phyloP scores from a whole-genome alignment of 2,329 filamentous ascomycete genomes.

The Eurotiales sp. region DNA sequence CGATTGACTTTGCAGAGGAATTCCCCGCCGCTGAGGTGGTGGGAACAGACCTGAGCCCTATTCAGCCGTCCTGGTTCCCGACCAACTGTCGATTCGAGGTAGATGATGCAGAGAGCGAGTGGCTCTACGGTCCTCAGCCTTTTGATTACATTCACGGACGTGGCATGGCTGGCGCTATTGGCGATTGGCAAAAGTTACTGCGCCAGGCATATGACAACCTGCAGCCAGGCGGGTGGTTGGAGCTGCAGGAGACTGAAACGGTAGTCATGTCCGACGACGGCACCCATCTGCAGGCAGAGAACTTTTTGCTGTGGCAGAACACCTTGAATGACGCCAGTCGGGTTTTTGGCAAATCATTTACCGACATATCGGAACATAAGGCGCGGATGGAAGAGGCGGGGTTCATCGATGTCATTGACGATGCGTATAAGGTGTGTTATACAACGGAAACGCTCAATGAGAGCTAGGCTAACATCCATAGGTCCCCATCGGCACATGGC shows the following conservation, averaged over 20 bases:
- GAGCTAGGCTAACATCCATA: neutral
- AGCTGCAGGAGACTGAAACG: constrained; percentile 43
- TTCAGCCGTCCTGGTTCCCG: constrained; percentile 29
- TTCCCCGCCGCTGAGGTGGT: constrained; percentile 22
- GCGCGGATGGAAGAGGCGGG: constrained; percentile 46
- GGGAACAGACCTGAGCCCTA: constrained; percentile 14
- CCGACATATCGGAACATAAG: constrained; percentile 30
- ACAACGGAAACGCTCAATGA: constrained; percentile 2
- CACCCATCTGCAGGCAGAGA: constrained; percentile 25
- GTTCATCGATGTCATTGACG: constrained; percentile 48
- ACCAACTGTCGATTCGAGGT: constrained; percentile 42
- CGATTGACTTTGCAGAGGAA: constrained; percentile 22
- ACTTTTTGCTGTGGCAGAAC: constrained; percentile 20
- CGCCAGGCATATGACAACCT: constrained; percentile 36
- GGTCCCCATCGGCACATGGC: constrained; percentile 49
- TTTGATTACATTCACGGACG: constrained; percentile 43
- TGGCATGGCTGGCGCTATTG: constrained; percentile 37
- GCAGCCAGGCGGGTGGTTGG: constrained; percentile 45
- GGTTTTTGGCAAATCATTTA: constrained; percentile 31
- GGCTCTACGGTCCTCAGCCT: constrained; percentile 30
- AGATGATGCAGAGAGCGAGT: constrained; percentile 21
- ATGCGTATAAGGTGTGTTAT: constrained; percentile 32
- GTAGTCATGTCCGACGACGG: constrained; percentile 42
- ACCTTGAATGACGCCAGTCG: constrained; percentile 28
- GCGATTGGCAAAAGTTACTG: constrained; percentile 31